Evolutionary conservation across 2,329 filamentous ascomycete species (phyloP).

Genomic region (Lecanosticta acicola): DNA sequence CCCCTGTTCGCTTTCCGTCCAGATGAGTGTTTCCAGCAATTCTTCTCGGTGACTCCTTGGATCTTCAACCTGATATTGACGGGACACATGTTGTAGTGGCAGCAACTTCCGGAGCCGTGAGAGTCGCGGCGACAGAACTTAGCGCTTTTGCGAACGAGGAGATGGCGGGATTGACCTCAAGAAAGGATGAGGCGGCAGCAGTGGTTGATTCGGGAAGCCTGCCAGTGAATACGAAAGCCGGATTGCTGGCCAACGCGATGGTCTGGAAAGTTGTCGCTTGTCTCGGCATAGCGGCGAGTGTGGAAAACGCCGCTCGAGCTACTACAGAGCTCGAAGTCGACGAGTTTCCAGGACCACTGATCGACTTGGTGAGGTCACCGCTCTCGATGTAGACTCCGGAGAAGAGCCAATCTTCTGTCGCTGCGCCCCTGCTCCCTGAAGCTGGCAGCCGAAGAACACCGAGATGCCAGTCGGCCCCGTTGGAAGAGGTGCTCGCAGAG

Average conservation of each 20-base stretch:
- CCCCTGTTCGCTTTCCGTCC: too few relatives aligned
- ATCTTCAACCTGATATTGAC: too few relatives aligned
- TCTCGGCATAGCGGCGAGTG: background rate
- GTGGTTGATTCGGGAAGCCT: background rate
- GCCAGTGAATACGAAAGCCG: background rate
- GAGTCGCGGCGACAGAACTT: too few relatives aligned
- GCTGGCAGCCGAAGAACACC: conserved; percentile 60
- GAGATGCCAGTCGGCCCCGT: conserved; percentile 68
- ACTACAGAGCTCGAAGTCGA: conserved; percentile 5
- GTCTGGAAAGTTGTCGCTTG: conserved; percentile 4
- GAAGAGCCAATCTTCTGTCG: conserved; percentile 64
- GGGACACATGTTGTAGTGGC: too few relatives aligned
- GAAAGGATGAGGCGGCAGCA: too few relatives aligned
- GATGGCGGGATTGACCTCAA: too few relatives aligned
- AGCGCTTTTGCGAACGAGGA: too few relatives aligned
- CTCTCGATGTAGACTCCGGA: conserved; percentile 66
- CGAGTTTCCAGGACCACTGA: conserved; percentile 19
- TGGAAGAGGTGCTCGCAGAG: conserved; percentile 51
- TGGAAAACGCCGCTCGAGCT: conserved; percentile 1
- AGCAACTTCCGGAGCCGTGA: too few relatives aligned
- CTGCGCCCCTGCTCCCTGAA: conserved; percentile 47
- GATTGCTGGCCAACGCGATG: too few relatives aligned
- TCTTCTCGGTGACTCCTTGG: too few relatives aligned
- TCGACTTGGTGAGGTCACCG: conserved; percentile 36
- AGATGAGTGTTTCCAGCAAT: too few relatives aligned